Conservation (phyloP, 1,139 yeast genomes). For the Geotrichum phurueaensis region DNA sequence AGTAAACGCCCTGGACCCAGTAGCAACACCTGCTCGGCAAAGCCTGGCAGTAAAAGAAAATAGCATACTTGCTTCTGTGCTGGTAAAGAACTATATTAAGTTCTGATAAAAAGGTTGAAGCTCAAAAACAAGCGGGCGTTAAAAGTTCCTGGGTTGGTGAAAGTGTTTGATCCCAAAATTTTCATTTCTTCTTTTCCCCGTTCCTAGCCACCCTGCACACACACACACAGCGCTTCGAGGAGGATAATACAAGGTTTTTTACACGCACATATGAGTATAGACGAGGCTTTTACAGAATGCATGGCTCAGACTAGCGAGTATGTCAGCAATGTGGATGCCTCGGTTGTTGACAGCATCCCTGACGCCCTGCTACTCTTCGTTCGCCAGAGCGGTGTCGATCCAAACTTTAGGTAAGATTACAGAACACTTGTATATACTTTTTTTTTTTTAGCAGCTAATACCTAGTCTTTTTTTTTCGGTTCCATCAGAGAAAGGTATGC, state of each 20-base stretch:
- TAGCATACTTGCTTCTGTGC: background rate
- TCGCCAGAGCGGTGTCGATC: conserved; percentile 16
- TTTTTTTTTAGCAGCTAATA: background rate
- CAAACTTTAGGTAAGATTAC: conserved; percentile 11
- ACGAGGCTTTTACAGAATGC: conserved; percentile 5
- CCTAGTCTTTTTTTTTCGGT: background rate
- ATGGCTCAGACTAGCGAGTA: background rate
- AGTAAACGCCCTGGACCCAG: background rate
- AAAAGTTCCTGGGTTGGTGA: background rate
- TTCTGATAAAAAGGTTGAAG: background rate
- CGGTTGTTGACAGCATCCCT: conserved; percentile 10
- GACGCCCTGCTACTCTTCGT: conserved; percentile 10
- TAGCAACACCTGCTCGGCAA: background rate
- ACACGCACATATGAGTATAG: background rate
- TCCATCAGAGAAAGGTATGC: conserved; percentile 9
- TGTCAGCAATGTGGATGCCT: background rate
- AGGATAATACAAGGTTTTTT: background rate
- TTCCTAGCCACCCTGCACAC: background rate
- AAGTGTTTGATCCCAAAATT: background rate
- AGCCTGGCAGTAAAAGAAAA: background rate
- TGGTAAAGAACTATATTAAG: background rate
- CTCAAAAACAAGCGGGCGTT: background rate
- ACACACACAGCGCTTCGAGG: background rate
- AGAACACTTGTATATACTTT: background rate
- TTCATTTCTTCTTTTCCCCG: background rate